Base-by-base conservation (phyloP, 2,329 filamentous ascomycete species). In the Periconia digitata region DNA sequence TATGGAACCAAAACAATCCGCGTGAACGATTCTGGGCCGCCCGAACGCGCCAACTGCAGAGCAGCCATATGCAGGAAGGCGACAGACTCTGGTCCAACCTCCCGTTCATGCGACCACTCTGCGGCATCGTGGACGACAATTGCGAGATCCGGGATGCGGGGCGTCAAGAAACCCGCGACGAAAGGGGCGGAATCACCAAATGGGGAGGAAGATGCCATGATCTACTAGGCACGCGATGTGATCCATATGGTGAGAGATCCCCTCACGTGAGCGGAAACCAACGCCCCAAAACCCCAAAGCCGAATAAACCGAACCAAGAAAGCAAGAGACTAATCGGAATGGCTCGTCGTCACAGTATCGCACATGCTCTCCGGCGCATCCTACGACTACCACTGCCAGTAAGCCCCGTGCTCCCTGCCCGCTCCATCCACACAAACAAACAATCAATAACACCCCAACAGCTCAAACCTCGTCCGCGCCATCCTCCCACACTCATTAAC, bases 11-110 rank as follows among this genome's bases (percentile, higher is more conserved):
- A 5, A 74, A 85, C 54, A 91, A 94, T 68, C 86, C 89, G 0
- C 82, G 88, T 13, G 90, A 95, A 67, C 79, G 84, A 36, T 90
- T 95, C 75, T 95, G 89, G 90, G 89, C 90, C 1, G 78, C 83
- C 1, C 81, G 90, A 32, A 94, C 89, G 12, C 80, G 85, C 49
- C 89, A 95, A 67, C 79, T 95, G 16, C 87, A 95, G 59, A 82
- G 85, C 13, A 85, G 85, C 2, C 90, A 95, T 66, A 81, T 95
- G 37, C 80, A 78, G 0, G 83, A 83, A 0, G 79, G 84, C 43
- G 88, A 94, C 72, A 79, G 89, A 1, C 75, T 95, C 5, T 94
- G 90, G 90, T 89, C 84, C 5, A 84, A 80, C 53, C 73, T 94
- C 5, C 90, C 90, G 0, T 94, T 86, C 69, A 80, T 94, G 74